Conservation (phyloP, 2,329 filamentous ascomycete species). For the Epichloe amarillans region DNA sequence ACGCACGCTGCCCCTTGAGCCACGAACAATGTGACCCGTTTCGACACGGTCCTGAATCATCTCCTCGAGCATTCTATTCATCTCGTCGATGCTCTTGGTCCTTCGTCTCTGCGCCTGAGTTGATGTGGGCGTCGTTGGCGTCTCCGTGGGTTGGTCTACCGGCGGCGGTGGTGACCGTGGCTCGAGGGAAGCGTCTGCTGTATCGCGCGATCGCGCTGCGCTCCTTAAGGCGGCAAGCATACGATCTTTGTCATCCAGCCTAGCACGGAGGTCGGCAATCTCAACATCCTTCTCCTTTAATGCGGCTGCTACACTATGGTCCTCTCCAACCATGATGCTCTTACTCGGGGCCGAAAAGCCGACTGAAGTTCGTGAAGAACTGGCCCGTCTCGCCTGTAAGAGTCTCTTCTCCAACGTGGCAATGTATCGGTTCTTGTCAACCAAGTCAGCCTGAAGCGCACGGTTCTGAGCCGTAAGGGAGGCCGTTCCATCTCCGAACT, state of each 20-base stretch:
- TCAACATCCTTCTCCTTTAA: slow-evolving; percentile 85
- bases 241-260: slow-evolving; percentile 85
- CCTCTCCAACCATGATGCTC: slow-evolving; percentile 60
- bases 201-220: slow-evolving; percentile 73
- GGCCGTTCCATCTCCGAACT: slow-evolving; percentile 77
- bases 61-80: slow-evolving; percentile 86
- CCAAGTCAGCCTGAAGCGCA: slow-evolving; percentile 85
- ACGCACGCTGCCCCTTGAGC: slow-evolving; percentile 52
- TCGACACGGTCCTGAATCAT: slow-evolving; percentile 90
- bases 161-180: slow-evolving; percentile 16
- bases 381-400: slow-evolving; percentile 78
- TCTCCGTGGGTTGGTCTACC: slow-evolving; percentile 7
- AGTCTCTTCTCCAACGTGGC: slow-evolving; percentile 84
- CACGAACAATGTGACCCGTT: slow-evolving; percentile 55
- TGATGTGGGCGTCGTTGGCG: slow-evolving; percentile 12
- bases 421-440: slow-evolving; percentile 96
- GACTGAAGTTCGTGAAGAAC: slow-evolving; percentile 74
- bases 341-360: slow-evolving; percentile 50
- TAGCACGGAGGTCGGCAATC: slow-evolving; percentile 78
- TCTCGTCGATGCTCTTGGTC: slow-evolving; percentile 69
- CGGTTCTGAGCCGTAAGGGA: slow-evolving; percentile 73
- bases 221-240: slow-evolving; percentile 82
- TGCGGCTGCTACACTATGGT: slow-evolving; percentile 57
- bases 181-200: slow-evolving; percentile 46
- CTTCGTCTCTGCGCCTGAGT: slow-evolving; percentile 31